A percentile compares a stretch with the other conserved stretches of the same genome.
Conservation (phyloP, 192 early-diverging fungal species). For the Mortierella hygrophila region DNA sequence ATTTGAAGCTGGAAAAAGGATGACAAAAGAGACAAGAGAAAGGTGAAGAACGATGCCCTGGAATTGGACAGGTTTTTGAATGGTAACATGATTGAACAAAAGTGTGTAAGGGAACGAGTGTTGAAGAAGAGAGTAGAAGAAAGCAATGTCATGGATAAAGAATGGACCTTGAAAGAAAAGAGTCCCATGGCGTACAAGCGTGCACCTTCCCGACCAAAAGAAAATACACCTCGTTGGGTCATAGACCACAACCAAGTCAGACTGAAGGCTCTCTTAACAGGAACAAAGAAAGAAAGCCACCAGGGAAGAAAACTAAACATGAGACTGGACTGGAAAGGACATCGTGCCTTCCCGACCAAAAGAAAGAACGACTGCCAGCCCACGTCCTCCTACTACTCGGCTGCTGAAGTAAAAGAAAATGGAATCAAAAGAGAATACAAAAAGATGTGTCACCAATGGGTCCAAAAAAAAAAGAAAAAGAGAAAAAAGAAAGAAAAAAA, state of each 20-base stretch:
- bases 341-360: slow-evolving; percentile 45
- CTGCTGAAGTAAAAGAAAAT: not conserved
- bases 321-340: not conserved
- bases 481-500: slow-evolving; percentile 19
- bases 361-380: slow-evolving; percentile 10
- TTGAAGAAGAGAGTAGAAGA: not conserved
- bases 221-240: not conserved
- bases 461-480: slow-evolving; percentile 10
- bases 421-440: not conserved
- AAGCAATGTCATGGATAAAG: not conserved
- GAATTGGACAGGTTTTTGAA: slow-evolving; percentile 31
- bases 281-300: not conserved
- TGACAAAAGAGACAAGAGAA: not conserved
- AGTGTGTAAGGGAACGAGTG: not conserved
- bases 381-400: not conserved
- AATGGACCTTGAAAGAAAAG: not conserved
- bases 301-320: not conserved
- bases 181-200: not conserved
- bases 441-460: slow-evolving; percentile 4
- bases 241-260: not conserved
- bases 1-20: not conserved
- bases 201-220: slow-evolving; percentile 52
- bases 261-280: not conserved
- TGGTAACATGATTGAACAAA: slow-evolving; percentile 16
- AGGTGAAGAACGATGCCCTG: not conserved